phyloP scores from a whole-genome alignment of 2,329 filamentous ascomycete species.

The Aspergillus clavatus region DNA sequence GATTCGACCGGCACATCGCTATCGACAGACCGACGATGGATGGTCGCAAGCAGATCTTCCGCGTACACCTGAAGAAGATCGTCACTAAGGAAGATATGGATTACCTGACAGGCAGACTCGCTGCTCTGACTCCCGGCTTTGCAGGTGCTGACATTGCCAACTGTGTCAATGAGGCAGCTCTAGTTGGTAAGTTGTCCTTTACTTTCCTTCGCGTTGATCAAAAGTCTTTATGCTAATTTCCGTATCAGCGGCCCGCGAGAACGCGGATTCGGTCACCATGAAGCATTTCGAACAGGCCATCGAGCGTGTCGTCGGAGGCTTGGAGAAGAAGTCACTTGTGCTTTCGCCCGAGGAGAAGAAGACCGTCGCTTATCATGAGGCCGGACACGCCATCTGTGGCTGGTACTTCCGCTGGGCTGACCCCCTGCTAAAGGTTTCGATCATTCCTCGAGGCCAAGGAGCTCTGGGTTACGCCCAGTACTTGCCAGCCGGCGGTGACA shows the following conservation, averaged over 20 bases:
- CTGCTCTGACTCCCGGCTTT: constrained; percentile 91
- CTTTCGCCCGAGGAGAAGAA: constrained; percentile 90
- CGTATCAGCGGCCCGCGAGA: constrained; percentile 68
- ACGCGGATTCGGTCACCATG: constrained; percentile 78
- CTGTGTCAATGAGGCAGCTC: constrained; percentile 92
- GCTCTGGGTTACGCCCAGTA: constrained; percentile 96
- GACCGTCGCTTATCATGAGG: constrained; percentile 96
- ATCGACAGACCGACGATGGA: constrained; percentile 97
- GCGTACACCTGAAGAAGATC: constrained; percentile 90
- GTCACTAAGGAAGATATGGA: constrained; percentile 87
- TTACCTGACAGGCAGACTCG: constrained; percentile 78
- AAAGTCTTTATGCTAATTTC: constrained; percentile 40
- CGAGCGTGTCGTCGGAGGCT: constrained; percentile 89
- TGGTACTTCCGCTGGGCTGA: constrained; percentile 98
- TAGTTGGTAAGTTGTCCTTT: constrained; percentile 66
- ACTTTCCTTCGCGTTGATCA: too few relatives aligned
- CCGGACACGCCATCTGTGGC: constrained; percentile 94
- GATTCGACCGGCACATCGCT: constrained; percentile 92
- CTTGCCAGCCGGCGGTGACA: constrained; percentile 75
- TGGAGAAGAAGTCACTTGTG: constrained; percentile 96
- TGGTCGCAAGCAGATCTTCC: constrained; percentile 92
- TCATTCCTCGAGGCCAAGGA: constrained; percentile 92
- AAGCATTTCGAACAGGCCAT: constrained; percentile 95
- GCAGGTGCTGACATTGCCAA: constrained; percentile 98
- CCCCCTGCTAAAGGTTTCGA: constrained; percentile 94